These are phyloP conservation scores for Suillus alpinus DNA, from an alignment of 768 basidiomycete genomes.

Conservation along the genomic window DNA sequence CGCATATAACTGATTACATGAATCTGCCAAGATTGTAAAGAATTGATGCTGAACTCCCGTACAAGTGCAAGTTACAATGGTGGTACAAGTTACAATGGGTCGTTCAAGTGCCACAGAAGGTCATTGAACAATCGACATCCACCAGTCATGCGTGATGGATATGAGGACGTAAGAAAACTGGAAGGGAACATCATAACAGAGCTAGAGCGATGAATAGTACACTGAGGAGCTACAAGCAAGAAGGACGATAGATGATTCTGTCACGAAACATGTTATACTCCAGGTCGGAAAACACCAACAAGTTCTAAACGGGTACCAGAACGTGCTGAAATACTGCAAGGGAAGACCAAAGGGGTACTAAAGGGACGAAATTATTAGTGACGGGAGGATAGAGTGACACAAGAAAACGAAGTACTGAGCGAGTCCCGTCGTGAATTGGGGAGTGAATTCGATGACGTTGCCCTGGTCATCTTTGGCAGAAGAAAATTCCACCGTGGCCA, in stretches of 20 bases:
- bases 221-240: no score
- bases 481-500: constrained; percentile 3
- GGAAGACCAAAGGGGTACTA: neutral
- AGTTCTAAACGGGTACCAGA: neutral
- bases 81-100: no score
- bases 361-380: neutral
- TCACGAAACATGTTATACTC: neutral
- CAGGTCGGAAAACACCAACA: neutral
- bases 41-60: no score
- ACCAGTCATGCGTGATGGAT: no score
- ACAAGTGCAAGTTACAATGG: no score
- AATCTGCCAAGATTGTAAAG: no score
- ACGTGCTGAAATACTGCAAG: neutral
- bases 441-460: constrained; percentile 2
- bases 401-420: neutral
- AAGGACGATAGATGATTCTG: neutral
- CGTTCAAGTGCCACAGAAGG: no score
- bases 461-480: constrained; percentile 2
- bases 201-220: no score
- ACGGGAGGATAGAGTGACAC: neutral
- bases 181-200: no score
- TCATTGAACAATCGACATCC: no score
- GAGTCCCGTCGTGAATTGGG: constrained; percentile 1
- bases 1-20: no score
- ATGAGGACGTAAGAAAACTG: no score